Evolutionary conservation across 2,329 filamentous ascomycete genomes (phyloP).

Genomic region (Seiridium unicorne): DNA sequence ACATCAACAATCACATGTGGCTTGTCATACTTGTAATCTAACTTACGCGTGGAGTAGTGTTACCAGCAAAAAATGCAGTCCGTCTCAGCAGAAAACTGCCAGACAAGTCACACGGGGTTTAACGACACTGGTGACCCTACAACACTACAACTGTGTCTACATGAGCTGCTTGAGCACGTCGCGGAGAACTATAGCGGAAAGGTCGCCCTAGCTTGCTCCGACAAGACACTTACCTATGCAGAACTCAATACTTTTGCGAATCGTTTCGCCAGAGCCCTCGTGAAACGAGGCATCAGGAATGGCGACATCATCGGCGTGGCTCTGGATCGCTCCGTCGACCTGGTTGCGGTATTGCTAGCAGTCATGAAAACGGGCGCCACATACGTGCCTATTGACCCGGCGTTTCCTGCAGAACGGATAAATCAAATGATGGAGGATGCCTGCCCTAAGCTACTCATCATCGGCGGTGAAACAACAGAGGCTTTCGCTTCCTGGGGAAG

Average conservation of each 20-base stretch:
- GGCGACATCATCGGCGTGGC: constrained; percentile 26
- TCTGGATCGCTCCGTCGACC: constrained; percentile 21
- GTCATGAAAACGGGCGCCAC: constrained; percentile 26
- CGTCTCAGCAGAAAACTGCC: constrained; percentile 8
- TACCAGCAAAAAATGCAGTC: constrained; percentile 9
- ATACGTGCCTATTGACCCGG: constrained; percentile 28
- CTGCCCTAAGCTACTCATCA: constrained; percentile 20
- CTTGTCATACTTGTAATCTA: background rate
- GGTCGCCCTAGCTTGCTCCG: constrained; percentile 15
- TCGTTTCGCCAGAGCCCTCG: constrained; percentile 17
- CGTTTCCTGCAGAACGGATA: constrained; percentile 25
- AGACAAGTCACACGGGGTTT: constrained; percentile 7
- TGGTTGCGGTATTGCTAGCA: constrained; percentile 22
- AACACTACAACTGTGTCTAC: constrained; percentile 11
- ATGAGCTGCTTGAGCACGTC: constrained; percentile 16
- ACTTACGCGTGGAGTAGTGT: background rate
- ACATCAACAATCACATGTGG: background rate
- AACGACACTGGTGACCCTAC: constrained; percentile 10
- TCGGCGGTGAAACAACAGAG: constrained; percentile 2
- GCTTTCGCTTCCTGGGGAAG: constrained; percentile 13
- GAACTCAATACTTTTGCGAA: constrained; percentile 20
- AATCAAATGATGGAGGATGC: constrained; percentile 24
- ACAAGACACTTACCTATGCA: constrained; percentile 15
- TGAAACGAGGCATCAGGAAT: constrained; percentile 13
- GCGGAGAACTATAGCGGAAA: constrained; percentile 14